Conservation (phyloP, 2,329 filamentous ascomycete genomes). For the Nigrospora osmanthi region DNA sequence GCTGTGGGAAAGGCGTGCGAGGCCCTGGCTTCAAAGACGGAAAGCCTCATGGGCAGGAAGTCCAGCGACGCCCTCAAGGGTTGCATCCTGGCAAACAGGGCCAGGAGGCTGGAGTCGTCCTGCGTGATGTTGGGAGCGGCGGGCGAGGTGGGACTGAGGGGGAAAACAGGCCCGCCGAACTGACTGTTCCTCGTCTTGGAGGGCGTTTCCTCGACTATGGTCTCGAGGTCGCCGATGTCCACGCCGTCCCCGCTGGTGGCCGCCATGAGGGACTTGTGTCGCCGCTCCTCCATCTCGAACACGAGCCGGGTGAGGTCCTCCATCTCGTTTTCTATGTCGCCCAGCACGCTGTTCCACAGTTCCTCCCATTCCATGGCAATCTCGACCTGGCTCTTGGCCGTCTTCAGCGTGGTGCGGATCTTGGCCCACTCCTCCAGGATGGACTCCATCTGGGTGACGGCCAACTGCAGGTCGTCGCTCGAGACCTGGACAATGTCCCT, state of each 20-base stretch:
- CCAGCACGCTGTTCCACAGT: conserved; percentile 87
- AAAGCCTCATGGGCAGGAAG: conserved; percentile 90
- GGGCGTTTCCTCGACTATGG: conserved; percentile 84
- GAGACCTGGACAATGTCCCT: conserved; percentile 67
- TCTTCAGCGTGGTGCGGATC: conserved; percentile 70
- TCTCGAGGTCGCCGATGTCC: conserved; percentile 86
- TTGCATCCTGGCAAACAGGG: conserved; percentile 91
- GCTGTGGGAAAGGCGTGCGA: conserved; percentile 78
- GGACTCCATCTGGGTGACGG: conserved; percentile 82
- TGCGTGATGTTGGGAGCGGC: conserved; percentile 51
- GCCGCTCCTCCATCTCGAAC: conserved; percentile 96
- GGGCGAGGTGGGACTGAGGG: conserved; percentile 50
- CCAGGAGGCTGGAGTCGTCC: conserved; percentile 82
- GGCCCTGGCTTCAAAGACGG: conserved; percentile 75
- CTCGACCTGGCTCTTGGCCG: conserved; percentile 84
- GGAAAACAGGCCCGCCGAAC: conserved; percentile 60
- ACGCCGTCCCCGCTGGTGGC: conserved; percentile 52
- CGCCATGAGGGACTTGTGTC: conserved; percentile 70
- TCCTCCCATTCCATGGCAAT: conserved; percentile 99
- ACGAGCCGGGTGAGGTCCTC: conserved; percentile 73
- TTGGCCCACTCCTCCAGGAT: conserved; percentile 79
- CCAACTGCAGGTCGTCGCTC: conserved; percentile 60
- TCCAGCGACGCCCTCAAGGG: conserved; percentile 87
- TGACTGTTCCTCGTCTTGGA: conserved; percentile 52
- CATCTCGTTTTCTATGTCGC: conserved; percentile 84